phyloP scores from a whole-genome alignment of 1,284 basidiomycete genomes.

The Xerocomus nothofagi region DNA sequence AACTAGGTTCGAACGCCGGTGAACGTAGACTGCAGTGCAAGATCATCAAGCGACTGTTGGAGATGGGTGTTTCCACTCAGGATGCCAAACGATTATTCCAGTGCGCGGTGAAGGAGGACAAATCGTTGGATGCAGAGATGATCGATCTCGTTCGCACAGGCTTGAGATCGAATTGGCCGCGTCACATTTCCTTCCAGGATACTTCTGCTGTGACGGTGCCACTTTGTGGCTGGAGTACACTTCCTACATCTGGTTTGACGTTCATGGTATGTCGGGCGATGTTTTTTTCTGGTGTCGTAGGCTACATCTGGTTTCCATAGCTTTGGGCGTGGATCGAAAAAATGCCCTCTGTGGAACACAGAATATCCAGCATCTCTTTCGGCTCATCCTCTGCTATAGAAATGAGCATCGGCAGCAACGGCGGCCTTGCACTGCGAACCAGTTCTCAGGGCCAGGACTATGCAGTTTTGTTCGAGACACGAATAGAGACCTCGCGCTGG shows the following conservation, averaged over 20 bases:
- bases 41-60: slow-evolving; percentile 60
- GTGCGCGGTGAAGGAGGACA: slow-evolving; percentile 47
- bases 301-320: slow-evolving; percentile 35
- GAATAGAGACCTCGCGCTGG: slow-evolving; percentile 58
- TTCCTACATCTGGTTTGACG: slow-evolving; percentile 63
- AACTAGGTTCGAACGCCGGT: neutral
- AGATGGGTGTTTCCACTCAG: slow-evolving; percentile 65
- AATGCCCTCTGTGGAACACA: slow-evolving; percentile 46
- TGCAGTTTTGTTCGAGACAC: slow-evolving; percentile 45
- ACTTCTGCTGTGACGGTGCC: slow-evolving; percentile 48
- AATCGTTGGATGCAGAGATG: slow-evolving; percentile 57
- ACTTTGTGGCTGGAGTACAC: slow-evolving; percentile 44
- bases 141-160: slow-evolving; percentile 66
- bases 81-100: slow-evolving; percentile 64
- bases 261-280: slow-evolving; percentile 53
- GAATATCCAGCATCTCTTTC: slow-evolving; percentile 47
- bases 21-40: slow-evolving; percentile 60
- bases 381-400: slow-evolving; percentile 40
- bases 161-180: slow-evolving; percentile 71
- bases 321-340: slow-evolving; percentile 69
- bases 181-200: slow-evolving; percentile 68
- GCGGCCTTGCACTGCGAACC: slow-evolving; percentile 54
- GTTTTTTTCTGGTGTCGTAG: neutral
- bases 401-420: slow-evolving; percentile 54
- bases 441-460: slow-evolving; percentile 41